Conservation (phyloP, 306 rosid species). For the Pueraria montana region DNA sequence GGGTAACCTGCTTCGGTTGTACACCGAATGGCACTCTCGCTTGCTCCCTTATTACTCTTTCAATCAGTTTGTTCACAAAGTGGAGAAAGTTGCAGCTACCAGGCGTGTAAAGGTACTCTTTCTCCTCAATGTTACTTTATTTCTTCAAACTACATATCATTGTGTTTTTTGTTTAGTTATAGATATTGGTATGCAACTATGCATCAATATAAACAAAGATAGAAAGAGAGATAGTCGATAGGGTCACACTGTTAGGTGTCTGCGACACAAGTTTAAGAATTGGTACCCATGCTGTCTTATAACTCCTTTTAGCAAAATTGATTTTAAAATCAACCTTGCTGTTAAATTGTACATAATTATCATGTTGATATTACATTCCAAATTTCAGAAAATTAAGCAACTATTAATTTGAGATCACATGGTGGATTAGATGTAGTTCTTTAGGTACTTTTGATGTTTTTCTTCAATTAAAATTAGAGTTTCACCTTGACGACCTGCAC, state of each 20-base stretch:
- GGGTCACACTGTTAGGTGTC: neutral
- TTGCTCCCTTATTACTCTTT: slow-evolving; percentile 85
- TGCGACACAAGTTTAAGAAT: neutral
- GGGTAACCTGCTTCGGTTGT: slow-evolving; percentile 78
- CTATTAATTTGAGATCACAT: neutral
- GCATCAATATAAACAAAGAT: neutral
- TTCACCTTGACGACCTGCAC: neutral
- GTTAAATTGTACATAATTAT: too few relatives aligned
- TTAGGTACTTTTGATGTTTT: neutral
- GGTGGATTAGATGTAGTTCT: neutral
- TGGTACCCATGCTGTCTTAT: neutral
- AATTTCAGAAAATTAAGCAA: neutral
- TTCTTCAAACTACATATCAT: neutral
- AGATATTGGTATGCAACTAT: neutral
- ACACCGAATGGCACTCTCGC: slow-evolving; percentile 90
- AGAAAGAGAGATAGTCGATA: neutral
- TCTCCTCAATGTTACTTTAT: slow-evolving; percentile 14
- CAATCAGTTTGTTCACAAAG: slow-evolving; percentile 80
- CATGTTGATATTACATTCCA: neutral
- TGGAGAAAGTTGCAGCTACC: slow-evolving; percentile 85
- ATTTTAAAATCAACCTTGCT: neutral
- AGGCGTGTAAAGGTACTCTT: slow-evolving; percentile 77
- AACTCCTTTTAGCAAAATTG: neutral
- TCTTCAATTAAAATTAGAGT: neutral
- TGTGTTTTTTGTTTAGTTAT: neutral